Percentiles rank a stretch among this genome's conserved stretches.
Conservation (phyloP, 331 rosid species). For the Pyracantha coccinea region DNA sequence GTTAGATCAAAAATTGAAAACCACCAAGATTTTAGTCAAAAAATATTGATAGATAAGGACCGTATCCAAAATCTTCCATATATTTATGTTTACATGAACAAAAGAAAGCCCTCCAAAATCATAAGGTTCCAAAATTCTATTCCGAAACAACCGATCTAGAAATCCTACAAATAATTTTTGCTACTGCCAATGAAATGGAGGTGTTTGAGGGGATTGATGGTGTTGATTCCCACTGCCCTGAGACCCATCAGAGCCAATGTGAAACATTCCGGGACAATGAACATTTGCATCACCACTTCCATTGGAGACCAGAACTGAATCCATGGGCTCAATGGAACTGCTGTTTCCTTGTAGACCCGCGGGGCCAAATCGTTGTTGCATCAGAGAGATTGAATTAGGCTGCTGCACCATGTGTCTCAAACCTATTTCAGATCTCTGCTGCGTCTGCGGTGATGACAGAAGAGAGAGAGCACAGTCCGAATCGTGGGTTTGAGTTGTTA, state of each 20-base stretch:
- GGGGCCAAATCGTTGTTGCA: constrained; percentile 22
- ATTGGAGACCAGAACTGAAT: constrained; percentile 45
- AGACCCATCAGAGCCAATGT: constrained; percentile 35
- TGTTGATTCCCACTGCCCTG: constrained; percentile 23
- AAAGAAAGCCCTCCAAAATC: background rate
- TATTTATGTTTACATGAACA: background rate
- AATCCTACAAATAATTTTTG: background rate
- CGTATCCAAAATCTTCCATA: too few species aligned
- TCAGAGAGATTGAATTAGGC: constrained; percentile 3
- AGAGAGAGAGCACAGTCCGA: constrained; percentile 99
- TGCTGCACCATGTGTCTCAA: constrained; percentile 53
- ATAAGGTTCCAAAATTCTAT: background rate
- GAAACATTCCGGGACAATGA: constrained; percentile 42
- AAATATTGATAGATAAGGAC: too few species aligned
- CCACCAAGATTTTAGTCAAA: too few species aligned
- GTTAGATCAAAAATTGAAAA: too few species aligned
- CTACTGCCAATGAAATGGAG: constrained; percentile 65
- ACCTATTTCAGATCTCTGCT: constrained; percentile 40
- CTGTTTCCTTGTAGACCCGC: constrained; percentile 30
- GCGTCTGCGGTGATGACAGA: constrained; percentile 96
- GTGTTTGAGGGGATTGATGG: constrained; percentile 29
- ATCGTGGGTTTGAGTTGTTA: constrained; percentile 33
- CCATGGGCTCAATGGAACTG: constrained; percentile 39
- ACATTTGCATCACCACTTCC: constrained; percentile 25
- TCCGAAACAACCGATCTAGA: background rate